Evolutionary conservation across 306 rosid genomes (phyloP).

Genomic region (Citrullus mucosospermus): DNA sequence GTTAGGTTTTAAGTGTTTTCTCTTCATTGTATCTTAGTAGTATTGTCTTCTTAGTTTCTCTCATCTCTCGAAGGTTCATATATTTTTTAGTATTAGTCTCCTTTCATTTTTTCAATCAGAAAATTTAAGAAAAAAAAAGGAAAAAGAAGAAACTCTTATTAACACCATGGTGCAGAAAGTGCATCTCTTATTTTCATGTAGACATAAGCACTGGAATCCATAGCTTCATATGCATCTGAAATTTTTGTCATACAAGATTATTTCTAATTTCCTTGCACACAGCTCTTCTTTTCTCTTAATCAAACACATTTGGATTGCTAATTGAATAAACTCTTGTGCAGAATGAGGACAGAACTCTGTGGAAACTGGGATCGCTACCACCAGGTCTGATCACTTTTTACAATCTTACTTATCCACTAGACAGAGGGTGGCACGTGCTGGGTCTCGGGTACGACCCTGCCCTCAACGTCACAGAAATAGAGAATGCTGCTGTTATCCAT

Average conservation of each 20-base stretch:
- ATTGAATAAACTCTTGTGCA: conserved; percentile 27
- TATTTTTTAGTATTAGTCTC: too few relatives aligned
- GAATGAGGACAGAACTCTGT: conserved; percentile 94
- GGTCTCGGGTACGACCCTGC: conserved; percentile 99
- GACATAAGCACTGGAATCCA: neutral
- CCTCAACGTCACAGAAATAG: conserved; percentile 65
- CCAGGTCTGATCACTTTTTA: conserved; percentile 89
- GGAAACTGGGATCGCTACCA: conserved; percentile 94
- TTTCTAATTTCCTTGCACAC: neutral
- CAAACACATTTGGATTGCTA: conserved; percentile 1
- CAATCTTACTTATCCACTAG: conserved; percentile 69
- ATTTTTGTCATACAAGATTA: neutral
- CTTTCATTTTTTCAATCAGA: too few relatives aligned
- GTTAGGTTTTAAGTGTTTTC: too few relatives aligned
- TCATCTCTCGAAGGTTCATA: too few relatives aligned
- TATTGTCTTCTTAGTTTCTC: too few relatives aligned
- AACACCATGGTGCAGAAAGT: too few relatives aligned
- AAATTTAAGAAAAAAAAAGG: too few relatives aligned
- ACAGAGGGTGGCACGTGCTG: conserved; percentile 83
- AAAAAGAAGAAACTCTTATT: too few relatives aligned
- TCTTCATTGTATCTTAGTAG: neutral
- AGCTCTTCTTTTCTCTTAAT: neutral
- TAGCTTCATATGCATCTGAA: neutral
- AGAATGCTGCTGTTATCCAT: conserved; percentile 78
- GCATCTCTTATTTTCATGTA: neutral